Percentiles rank a stretch among this genome's conserved stretches.
Evolutionary conservation across 2,329 filamentous ascomycete genomes (phyloP).

Genomic region (Penicillium sclerotiorum): DNA sequence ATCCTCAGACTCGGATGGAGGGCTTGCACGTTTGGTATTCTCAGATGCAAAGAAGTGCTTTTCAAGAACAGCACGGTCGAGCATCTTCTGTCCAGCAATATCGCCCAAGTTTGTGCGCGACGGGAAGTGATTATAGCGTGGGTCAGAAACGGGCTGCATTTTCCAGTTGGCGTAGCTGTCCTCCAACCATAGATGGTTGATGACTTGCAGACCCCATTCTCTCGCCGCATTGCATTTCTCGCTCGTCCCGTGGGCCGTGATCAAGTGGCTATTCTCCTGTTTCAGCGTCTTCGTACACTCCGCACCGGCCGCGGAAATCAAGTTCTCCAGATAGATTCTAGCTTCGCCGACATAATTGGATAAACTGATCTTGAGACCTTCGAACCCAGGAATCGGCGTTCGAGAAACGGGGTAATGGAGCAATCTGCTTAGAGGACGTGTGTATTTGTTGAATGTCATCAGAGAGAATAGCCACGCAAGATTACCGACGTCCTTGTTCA

Average conservation of each 20-base stretch:
- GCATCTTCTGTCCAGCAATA: slow-evolving; percentile 83
- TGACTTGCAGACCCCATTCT: slow-evolving; percentile 87
- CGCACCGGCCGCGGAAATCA: slow-evolving; percentile 80
- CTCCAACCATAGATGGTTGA: slow-evolving; percentile 97
- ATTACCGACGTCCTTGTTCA: slow-evolving; percentile 84
- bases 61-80: slow-evolving; percentile 73
- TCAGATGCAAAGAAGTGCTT: slow-evolving; percentile 62
- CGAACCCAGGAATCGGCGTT: slow-evolving; percentile 76
- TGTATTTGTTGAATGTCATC: slow-evolving; percentile 87
- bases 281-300: slow-evolving; percentile 95
- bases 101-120: slow-evolving; percentile 88
- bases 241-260: slow-evolving; percentile 84
- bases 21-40: slow-evolving; percentile 21
- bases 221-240: slow-evolving; percentile 91
- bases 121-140: slow-evolving; percentile 84
- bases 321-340: slow-evolving; percentile 87
- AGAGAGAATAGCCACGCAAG: slow-evolving; percentile 92
- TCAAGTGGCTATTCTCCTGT: slow-evolving; percentile 90
- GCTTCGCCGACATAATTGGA: slow-evolving; percentile 98
- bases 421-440: slow-evolving; percentile 76
- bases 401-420: slow-evolving; percentile 87
- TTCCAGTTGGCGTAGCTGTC: slow-evolving; percentile 93
- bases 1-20: too few relatives aligned
- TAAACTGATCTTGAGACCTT: slow-evolving; percentile 76
- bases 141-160: slow-evolving; percentile 69